Evolutionary conservation across 164 flowering plant genomes (phyloP), one percentile per base, ranked within the genome.

Genomic region (Vitis riparia): DNA sequence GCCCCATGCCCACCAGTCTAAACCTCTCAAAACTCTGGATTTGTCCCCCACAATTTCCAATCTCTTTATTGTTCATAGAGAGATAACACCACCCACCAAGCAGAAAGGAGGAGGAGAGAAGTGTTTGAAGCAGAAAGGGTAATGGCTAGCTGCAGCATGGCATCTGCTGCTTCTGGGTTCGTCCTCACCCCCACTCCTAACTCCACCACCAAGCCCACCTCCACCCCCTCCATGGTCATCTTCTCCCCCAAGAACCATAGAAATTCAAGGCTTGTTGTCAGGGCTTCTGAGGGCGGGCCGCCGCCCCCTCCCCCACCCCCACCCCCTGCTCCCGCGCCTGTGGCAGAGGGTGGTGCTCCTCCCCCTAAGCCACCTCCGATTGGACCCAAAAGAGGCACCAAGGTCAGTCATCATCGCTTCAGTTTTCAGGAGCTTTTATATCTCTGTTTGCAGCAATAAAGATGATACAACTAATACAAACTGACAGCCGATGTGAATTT

Each of bases 351-450:
- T 2, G 81, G 48, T 48, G 79, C 89, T 66, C 80, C 87, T 0
- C 78, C 71, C 65, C 75, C 87, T 57, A 89, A 89, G 84, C 99
- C 98, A 1, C 89, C 94, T 2, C 98, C 98, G 11, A 77, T 95
- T 72, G 99, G 99, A 29, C 99, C 99, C 80, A 91, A 89, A 85
- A 90, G 98, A 81, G 99, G 99, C 44, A 48, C 98, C 9, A 90
- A 87, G 97, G 98, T 92, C 0, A 65, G 74, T 65, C 44, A 23
- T 17, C 8, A 10, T 55, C 11, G 52, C 10, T 16, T 59, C 51
- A 17, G 14, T 53, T 58, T 30, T 48, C 23, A 8, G 15, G 1
- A 16, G 15, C 5, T 16, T 63, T 56, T 3, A 48, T 37, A 3
- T 1, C 11, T 62, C 16, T 60, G 63, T 30, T 60, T 37, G 44